Base-by-base conservation (phyloP, 2,329 filamentous ascomycete species). In the Cladorrhinum sp. region DNA sequence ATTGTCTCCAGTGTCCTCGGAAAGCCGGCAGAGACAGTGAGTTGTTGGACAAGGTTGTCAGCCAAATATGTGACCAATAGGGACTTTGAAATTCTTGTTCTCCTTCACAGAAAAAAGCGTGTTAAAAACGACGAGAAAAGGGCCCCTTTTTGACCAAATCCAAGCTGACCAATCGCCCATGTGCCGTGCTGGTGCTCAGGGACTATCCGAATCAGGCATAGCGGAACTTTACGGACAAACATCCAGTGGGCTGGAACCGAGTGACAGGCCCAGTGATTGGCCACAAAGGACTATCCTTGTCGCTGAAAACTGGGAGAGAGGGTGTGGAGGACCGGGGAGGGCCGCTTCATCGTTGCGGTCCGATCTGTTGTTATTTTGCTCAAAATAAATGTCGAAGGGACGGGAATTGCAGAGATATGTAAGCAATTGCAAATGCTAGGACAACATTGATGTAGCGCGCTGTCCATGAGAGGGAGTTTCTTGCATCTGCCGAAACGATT, bases 221-320 rank as follows among this genome's bases (percentile, higher is more conserved):
- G 54, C 42, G 54, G 59, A 55, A 46, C 55, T 57, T 51, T 39
- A 46, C 58, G 55, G 59, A 63, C 53, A 54, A 54, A 51, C 56
- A 61, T 61, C 66, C 66, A 65, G 46, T 28, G 60, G 52, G 57
- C 61, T 67, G 66, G 65, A 60, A 62, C 58, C 52, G 26, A 51
- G 65, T 67, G 65, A 68, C 55, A 28, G 54, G 33, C 16, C 18
- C 49, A 21, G 18, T 63, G 56, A 68, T 68, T 68, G 65, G 66
- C 42, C 46, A 23, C 39, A 61, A 46, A 12, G 52, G 2, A 28
- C 62, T 51, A 57, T 60, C 56, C 57, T 59, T 59, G 42, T 20
- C 39, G 60, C 51, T 12, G 52, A 8, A 24, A 55, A 30, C 63
- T 56, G 53, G 60, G 59, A 39, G 57, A 53, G 39, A 20, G 53